phyloP scores from a whole-genome alignment of 345 rosid species.

The Syzygium aromaticum region DNA sequence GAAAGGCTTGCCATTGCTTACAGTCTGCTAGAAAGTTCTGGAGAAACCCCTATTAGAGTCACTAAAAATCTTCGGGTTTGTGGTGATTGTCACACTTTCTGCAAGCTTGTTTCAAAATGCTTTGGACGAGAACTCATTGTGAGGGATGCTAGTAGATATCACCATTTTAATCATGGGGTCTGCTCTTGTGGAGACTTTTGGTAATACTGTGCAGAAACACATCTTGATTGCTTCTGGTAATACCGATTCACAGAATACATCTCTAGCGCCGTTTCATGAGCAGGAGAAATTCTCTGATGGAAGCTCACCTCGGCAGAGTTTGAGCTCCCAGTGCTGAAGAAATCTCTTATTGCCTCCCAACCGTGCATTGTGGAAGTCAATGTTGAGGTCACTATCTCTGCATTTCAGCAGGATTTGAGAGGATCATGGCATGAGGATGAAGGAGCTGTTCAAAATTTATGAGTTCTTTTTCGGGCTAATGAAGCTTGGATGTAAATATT shows the following conservation, averaged over 20 bases:
- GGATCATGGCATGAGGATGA: neutral
- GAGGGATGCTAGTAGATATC: conserved; percentile 88
- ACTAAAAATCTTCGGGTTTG: conserved; percentile 75
- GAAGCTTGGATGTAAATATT: neutral
- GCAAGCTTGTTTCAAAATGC: conserved; percentile 61
- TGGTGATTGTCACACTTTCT: conserved; percentile 76
- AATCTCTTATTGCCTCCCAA: neutral
- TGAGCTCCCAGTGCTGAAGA: neutral
- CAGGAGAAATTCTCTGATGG: neutral
- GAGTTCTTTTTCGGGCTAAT: neutral
- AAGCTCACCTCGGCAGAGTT: neutral
- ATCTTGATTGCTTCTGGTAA: neutral
- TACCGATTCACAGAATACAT: neutral
- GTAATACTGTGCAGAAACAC: conserved; percentile 15
- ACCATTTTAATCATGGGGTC: conserved; percentile 64
- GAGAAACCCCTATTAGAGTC: conserved; percentile 38
- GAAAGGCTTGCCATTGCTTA: conserved; percentile 80
- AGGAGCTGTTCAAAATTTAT: neutral
- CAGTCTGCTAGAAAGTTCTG: conserved; percentile 44
- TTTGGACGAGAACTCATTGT: conserved; percentile 41
- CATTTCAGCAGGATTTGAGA: neutral
- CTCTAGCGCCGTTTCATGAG: neutral
- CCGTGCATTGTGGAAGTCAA: neutral
- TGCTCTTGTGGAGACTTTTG: conserved; percentile 88
- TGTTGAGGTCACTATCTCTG: neutral